A percentile compares a stretch with the other conserved stretches of the same genome.
Evolutionary conservation across 495 filamentous ascomycete species (phyloP).

Genomic region (Trypethelium eluteriae): DNA sequence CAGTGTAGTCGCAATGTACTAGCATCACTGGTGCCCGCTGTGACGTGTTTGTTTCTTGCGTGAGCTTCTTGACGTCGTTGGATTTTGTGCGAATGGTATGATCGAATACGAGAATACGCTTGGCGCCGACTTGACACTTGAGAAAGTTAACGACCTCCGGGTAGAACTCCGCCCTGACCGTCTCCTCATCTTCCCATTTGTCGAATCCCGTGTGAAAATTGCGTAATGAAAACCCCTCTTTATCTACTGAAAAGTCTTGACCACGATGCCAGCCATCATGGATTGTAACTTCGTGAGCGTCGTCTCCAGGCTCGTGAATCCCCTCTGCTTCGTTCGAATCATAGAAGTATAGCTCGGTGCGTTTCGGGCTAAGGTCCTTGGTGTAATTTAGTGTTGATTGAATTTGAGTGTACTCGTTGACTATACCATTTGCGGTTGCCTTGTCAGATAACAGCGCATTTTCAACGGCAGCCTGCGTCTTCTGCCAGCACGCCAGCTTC

Average conservation of each 20-base stretch:
- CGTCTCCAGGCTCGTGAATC: conserved; percentile 33
- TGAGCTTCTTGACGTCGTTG: conserved; percentile 29
- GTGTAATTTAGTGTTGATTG: conserved; percentile 33
- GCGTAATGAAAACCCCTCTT: conserved; percentile 31
- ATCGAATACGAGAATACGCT: conserved; percentile 33
- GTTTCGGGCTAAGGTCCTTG: conserved; percentile 23
- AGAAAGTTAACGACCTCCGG: conserved; percentile 33
- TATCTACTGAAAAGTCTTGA: conserved; percentile 27
- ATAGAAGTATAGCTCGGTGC: conserved; percentile 36
- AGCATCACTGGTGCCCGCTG: conserved; percentile 34
- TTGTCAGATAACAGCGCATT: conserved; percentile 27
- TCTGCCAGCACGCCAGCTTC: conserved; percentile 32
- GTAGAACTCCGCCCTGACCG: conserved; percentile 27
- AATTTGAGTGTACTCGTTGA: conserved; percentile 11
- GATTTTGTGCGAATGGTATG: conserved; percentile 34
- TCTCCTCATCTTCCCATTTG: conserved; percentile 30
- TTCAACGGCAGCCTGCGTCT: conserved; percentile 34
- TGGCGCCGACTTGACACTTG: conserved; percentile 28
- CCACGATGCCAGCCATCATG: conserved; percentile 28
- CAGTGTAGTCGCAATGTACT: conserved; percentile 37
- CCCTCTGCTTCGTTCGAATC: conserved; percentile 25
- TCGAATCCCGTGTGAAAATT: conserved; percentile 24
- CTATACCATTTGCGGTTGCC: conserved; percentile 15
- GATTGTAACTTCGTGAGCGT: conserved; percentile 25
- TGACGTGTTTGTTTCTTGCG: conserved; percentile 30